These are phyloP conservation scores for Lachnellula hyalina DNA, from an alignment of 2,329 filamentous ascomycete genomes.

Conservation along the genomic window DNA sequence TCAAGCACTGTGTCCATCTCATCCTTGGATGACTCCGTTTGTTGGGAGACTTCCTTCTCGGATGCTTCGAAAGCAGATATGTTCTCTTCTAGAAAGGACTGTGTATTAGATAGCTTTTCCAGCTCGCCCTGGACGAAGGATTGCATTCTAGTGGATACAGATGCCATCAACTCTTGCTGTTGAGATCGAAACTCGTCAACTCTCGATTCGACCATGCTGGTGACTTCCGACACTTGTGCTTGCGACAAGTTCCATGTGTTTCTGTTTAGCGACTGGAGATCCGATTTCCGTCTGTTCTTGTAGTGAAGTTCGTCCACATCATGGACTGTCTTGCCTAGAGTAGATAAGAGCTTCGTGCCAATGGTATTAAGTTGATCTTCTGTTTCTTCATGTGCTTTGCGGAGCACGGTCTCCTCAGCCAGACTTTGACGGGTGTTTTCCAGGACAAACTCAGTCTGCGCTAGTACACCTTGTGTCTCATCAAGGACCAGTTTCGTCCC, in stretches of 20 bases:
- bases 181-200: conserved; percentile 67
- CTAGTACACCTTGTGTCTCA: conserved; percentile 73
- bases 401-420: conserved; percentile 71
- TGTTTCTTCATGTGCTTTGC: conserved; percentile 80
- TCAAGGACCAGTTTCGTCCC: conserved; percentile 66
- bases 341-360: conserved; percentile 71
- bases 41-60: conserved; percentile 61
- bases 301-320: conserved; percentile 79
- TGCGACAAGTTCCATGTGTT: conserved; percentile 74
- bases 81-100: conserved; percentile 65
- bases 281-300: conserved; percentile 80
- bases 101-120: conserved; percentile 62
- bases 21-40: conserved; percentile 65
- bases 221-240: conserved; percentile 69
- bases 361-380: conserved; percentile 71
- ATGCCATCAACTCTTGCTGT: conserved; percentile 65
- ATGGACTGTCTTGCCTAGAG: conserved; percentile 68
- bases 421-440: conserved; percentile 70
- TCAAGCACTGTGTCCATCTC: conserved; percentile 89
- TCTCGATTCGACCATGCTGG: conserved; percentile 67
- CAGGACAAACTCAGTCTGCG: conserved; percentile 83
- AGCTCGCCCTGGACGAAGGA: conserved; percentile 72
- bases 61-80: conserved; percentile 62
- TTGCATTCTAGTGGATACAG: conserved; percentile 67
- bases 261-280: conserved; percentile 75